Base-by-base conservation (phyloP, 2,329 filamentous ascomycete genomes). In the Fusarium domesticum region DNA sequence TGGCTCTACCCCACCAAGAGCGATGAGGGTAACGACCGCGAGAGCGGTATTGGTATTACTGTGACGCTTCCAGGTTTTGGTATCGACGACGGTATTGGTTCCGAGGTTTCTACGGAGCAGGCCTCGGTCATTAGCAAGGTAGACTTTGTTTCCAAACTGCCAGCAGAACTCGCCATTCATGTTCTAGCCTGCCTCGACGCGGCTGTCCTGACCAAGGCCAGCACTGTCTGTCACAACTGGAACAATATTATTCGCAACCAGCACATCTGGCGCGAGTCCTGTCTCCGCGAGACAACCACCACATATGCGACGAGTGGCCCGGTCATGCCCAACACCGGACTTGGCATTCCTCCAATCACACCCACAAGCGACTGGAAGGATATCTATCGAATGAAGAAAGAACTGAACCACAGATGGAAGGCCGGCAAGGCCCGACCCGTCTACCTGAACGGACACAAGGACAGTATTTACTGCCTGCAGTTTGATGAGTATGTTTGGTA, bases 401-500 rank as follows among this genome's bases (percentile, higher is more conserved):
- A 86, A 50, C 77, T 98, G 49, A 85, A 89, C 56, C 73, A 76
- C 53, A 82, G 87, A 51, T 98, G 93, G 93, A 84, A 81, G 58
- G 73, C 83, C 39, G 86, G 87, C 43, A 83, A 84, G 54, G 88
- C 90, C 7, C 84, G 82, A 35, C 85, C 89, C 1, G 83, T 95
- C 43, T 97, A 96, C 66, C 77, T 98, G 17, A 89, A 93, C 59
- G 93, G 93, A 2, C 93, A 98, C 65, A 84, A 84, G 18, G 93
- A 98, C 66, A 96, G 90, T 54, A 95, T 98, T 45, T 98, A 98
- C 70, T 98, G 93, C 67, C 81, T 95, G 44, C 93, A 98, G 64
- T 98, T 97, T 64, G 93, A 98, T 65, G 92, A 97, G 85, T 90
- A 78, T 58, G 84, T 73, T 17, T 17, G 20, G 19, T 15, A 18